Evolutionary conservation across 2,329 filamentous ascomycete species (phyloP), one percentile per base, ranked within the genome.

Genomic region (Phoma sp.): DNA sequence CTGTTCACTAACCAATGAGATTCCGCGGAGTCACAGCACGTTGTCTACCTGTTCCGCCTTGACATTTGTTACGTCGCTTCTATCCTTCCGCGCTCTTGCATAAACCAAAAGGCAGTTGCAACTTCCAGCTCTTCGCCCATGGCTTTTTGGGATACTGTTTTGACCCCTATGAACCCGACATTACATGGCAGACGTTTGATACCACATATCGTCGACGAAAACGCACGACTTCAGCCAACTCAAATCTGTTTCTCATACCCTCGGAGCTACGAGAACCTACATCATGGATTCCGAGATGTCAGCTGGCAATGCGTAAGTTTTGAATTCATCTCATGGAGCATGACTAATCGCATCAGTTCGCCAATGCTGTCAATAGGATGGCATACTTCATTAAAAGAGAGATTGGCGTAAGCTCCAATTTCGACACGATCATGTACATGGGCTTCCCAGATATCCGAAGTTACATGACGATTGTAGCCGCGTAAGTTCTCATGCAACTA

Each of bases 131-230:
- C 18, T 35, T 8, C 54, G 47, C 36, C 48, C 45, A 70, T 70
- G 68, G 55, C 68, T 35, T 70, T 62, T 52, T 70, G 68, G 68
- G 41, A 64, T 37, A 70, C 65, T 14, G 68, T 70, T 22, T 56
- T 70, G 60, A 63, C 56, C 35, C 46, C 60, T 24, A 36, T 56
- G 8, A 41, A 50, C n/a, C 48, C 59, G 23, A 49, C 50, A n/a
- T 54, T 47, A 7, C 62, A 64, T 49, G 65, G 66, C 13, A 65
- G 59, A 44, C 57, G 66, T 29, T 53, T 69, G 3, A 50, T 69
- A 32, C 66, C 66, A 4, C 47, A 51, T 11, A 44, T 75, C 66
- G 43, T 77, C 55, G 72, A 82, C 78, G 70, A 82, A 77, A 49
- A 73, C 55, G 32, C 66, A 8, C 52, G 35, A 33, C 43, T 56